phyloP scores from a whole-genome alignment of 768 basidiomycete species.

The Hydnum rufescens region DNA sequence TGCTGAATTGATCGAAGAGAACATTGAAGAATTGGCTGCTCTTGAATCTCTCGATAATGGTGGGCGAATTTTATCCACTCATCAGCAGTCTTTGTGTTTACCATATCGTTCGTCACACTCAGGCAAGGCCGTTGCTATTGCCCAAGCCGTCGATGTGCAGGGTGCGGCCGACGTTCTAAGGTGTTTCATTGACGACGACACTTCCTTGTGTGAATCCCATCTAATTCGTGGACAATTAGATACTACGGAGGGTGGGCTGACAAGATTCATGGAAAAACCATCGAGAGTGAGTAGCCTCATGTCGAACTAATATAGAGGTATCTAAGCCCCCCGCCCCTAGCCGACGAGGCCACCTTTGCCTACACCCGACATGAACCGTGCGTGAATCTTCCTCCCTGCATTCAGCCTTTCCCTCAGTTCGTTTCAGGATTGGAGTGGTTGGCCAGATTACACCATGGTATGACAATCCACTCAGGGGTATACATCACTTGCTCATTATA shows the following conservation, averaged over 20 bases:
- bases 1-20: slow-evolving; percentile 38
- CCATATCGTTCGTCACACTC: background rate
- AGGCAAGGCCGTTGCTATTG: slow-evolving; percentile 34
- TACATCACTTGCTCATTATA: background rate
- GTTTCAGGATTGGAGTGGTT: slow-evolving; percentile 13
- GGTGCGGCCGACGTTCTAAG: slow-evolving; percentile 17
- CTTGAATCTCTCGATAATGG: slow-evolving; percentile 52
- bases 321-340: slow-evolving; percentile 5
- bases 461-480: background rate
- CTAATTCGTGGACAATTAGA: background rate
- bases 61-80: background rate
- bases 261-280: slow-evolving; percentile 57
- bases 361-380: slow-evolving; percentile 49
- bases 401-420: background rate
- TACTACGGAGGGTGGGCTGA: slow-evolving; percentile 87
- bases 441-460: slow-evolving; percentile 33
- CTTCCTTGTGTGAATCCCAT: slow-evolving; percentile 44
- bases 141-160: slow-evolving; percentile 17
- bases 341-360: slow-evolving; percentile 34
- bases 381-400: slow-evolving; percentile 21
- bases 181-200: slow-evolving; percentile 88
- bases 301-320: no score
- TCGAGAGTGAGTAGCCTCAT: slow-evolving; percentile 31
- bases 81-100: background rate
- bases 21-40: slow-evolving; percentile 47